Conservation (phyloP, 768 basidiomycete species). For the Infundibulicybe gibba region DNA sequence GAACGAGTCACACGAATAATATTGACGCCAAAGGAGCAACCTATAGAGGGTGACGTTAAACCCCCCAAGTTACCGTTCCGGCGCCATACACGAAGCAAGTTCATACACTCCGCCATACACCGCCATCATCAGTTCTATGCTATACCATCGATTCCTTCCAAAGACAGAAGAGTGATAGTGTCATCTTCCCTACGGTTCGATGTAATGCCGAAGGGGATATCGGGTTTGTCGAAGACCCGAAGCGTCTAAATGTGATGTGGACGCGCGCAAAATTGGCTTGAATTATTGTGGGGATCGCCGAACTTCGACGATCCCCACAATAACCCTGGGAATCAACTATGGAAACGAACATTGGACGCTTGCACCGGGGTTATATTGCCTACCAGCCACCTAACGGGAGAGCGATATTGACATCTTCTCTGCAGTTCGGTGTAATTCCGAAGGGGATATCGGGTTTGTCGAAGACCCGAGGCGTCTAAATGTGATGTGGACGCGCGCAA, state of each 20-base stretch:
- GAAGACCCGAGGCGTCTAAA: conserved; percentile 59
- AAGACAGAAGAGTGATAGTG: conserved; percentile 63
- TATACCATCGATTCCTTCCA: conserved; percentile 66
- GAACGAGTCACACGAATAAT: conserved; percentile 43
- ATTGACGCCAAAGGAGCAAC: conserved; percentile 17
- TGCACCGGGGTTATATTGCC: conserved; percentile 23
- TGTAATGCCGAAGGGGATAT: conserved; percentile 58
- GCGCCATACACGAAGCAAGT: conserved; percentile 63
- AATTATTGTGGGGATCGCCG: conserved; percentile 55
- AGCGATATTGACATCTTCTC: conserved; percentile 66
- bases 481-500: conserved; percentile 70
- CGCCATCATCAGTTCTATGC: conserved; percentile 32
- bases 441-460: conserved; percentile 62
- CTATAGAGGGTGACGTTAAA: conserved; percentile 6
- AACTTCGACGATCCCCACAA: no score
- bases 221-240: conserved; percentile 60
- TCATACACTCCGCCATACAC: conserved; percentile 34
- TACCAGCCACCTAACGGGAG: conserved; percentile 42
- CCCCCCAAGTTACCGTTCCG: conserved; percentile 40
- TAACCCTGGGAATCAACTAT: conserved; percentile 36
- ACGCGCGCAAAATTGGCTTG: conserved; percentile 56
- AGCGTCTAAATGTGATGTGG: conserved; percentile 69
- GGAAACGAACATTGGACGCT: conserved; percentile 48
- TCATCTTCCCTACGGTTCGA: conserved; percentile 63
- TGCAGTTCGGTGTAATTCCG: conserved; percentile 56